phyloP scores from a whole-genome alignment of 192 early-diverging fungal genomes.

The Chytriomyces sp. region DNA sequence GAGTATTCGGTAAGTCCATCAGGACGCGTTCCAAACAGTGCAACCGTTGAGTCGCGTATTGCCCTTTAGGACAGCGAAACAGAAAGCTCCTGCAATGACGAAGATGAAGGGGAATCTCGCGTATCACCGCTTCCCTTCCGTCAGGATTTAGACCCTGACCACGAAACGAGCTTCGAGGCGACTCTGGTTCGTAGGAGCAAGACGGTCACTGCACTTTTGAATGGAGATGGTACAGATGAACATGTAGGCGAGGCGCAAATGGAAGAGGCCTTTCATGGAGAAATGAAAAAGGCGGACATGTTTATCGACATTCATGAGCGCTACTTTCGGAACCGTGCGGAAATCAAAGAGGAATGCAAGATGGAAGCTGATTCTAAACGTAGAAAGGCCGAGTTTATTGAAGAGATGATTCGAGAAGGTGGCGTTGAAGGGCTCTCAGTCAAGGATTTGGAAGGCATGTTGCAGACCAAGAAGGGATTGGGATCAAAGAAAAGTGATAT shows the following conservation, averaged over 20 bases:
- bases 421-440: conserved; percentile 18
- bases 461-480: background rate
- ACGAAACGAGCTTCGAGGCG: background rate
- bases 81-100: no score
- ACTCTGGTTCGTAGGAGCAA: background rate
- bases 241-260: background rate
- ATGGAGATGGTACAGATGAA: background rate
- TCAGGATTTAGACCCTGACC: conserved; percentile 1
- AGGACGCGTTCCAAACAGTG: no score
- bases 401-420: conserved; percentile 3
- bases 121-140: background rate
- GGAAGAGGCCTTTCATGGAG: conserved; percentile 10
- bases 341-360: background rate
- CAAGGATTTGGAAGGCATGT: conserved; percentile 2
- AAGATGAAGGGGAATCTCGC: background rate
- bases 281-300: conserved; percentile 23
- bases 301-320: conserved; percentile 30
- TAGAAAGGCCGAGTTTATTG: background rate
- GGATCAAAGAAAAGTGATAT: no score
- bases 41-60: no score
- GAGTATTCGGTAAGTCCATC: conserved; percentile 20
- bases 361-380: background rate
- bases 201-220: conserved; percentile 11
- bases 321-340: conserved; percentile 10
- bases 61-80: no score